Base-by-base conservation (phyloP, 2,329 filamentous ascomycete genomes). In the Exophiala dermatitidis region DNA sequence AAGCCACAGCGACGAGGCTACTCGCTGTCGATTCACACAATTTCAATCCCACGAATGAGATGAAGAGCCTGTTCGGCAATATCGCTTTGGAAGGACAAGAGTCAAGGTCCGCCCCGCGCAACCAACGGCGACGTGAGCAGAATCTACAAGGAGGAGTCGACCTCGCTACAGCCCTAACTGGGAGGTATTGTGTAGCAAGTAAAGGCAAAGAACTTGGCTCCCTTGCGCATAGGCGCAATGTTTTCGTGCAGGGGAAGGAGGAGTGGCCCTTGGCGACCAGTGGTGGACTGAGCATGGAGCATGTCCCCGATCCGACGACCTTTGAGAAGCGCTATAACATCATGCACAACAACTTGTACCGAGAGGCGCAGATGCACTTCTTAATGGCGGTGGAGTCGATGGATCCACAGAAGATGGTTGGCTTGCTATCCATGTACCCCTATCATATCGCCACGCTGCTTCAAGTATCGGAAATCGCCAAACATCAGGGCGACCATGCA, bases 371-470 rank as follows among this genome's bases (percentile, higher is more conserved):
- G 69, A 71, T 74, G 19, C 74, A 85, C 50, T 98, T 97, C 69
- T 84, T 89, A 51, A 73, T 76, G 10, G 85, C 84, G 60, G 90
- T 95, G n/a, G 84, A 87, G 62, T 79, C 78, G 1, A 87, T 93
- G 77, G 87, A 96, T 64, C 88, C 89, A 3, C 85, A 94, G 69
- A 78, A 84, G 50, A 80, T 98, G 72, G 83, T 97, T 40, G 74
- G 83, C 34, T 80, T 93, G 48, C 75, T 97, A 2, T 79, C 82
- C 57, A 75, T 77, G 61, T 83, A 89, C 63, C 87, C 91, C 2
- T 97, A 96, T 68, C 90, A 97, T 67, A 85, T 97, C 61, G 93
- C 89, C 1, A 90, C 88, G 1, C 79, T 97, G n/a, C 82, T 97
- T 26, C 90, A 96, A 67, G 90, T 95, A 30, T 94, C 88, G 57